These are phyloP conservation scores for Ceratocystis ficicola DNA, from an alignment of 2,329 filamentous ascomycete species.

Conservation along the genomic window DNA sequence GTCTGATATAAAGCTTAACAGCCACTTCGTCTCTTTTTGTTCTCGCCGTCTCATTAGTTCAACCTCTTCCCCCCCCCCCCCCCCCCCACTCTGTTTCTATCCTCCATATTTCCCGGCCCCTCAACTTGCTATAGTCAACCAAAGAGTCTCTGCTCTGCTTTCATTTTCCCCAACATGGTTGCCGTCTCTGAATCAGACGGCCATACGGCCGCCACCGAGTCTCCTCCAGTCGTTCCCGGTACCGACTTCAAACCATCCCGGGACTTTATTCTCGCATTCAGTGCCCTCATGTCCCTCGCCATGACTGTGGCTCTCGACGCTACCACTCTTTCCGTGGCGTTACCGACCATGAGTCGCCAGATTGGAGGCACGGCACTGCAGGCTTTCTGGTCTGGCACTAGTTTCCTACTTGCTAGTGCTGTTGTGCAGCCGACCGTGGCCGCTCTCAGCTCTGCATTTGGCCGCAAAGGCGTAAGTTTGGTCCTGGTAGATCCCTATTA, in stretches of 20 bases:
- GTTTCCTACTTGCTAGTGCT: slow-evolving; percentile 54
- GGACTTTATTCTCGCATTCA: slow-evolving; percentile 38
- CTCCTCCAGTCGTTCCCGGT: background rate
- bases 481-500: background rate
- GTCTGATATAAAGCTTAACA: no score
- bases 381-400: slow-evolving; percentile 61
- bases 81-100: no score
- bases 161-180: background rate
- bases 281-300: slow-evolving; percentile 39
- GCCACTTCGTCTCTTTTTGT: no score
- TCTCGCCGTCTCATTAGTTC: no score
- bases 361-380: slow-evolving; percentile 45
- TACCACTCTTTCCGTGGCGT: slow-evolving; percentile 27
- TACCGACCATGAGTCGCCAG: slow-evolving; percentile 36
- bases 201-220: background rate
- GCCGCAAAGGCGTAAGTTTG: slow-evolving; percentile 26
- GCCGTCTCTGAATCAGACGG: slow-evolving; percentile 7
- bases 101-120: no score
- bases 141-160: background rate
- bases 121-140: background rate
- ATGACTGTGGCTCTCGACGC: slow-evolving; percentile 38
- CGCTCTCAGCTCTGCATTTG: slow-evolving; percentile 30
- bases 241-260: slow-evolving; percentile 28
- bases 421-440: slow-evolving; percentile 43
- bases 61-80: no score